phyloP scores from a whole-genome alignment of 106 monocot genomes.

The Dactylorhiza incarnata region DNA sequence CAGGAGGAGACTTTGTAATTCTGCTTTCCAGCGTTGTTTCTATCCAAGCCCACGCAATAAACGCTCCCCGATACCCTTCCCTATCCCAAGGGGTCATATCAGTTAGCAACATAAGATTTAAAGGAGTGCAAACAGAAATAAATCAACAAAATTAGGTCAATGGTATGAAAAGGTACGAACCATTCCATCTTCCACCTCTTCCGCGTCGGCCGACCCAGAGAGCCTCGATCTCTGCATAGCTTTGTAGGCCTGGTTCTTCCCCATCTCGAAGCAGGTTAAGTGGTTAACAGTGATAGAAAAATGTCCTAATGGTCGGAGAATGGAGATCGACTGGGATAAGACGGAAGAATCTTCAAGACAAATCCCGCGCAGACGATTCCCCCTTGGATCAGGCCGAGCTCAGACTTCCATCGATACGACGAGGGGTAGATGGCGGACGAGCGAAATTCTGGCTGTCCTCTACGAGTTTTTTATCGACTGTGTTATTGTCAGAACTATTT shows the following conservation, averaged over 20 bases:
- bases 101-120: not conserved
- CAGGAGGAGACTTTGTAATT: too few species aligned
- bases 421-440: too few species aligned
- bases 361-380: too few species aligned
- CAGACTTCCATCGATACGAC: too few species aligned
- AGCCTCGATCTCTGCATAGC: slow-evolving; percentile 93
- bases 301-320: not conserved
- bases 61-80: too few species aligned
- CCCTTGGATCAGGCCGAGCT: too few species aligned
- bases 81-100: too few species aligned
- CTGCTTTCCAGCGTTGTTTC: too few species aligned
- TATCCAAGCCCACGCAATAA: too few species aligned
- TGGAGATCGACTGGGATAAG: not conserved
- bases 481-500: too few species aligned
- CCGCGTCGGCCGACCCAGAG: slow-evolving; percentile 74
- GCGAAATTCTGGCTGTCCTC: too few species aligned
- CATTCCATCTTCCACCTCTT: slow-evolving; percentile 85
- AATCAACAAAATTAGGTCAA: slow-evolving; percentile 4
- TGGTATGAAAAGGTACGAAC: slow-evolving; percentile 82
- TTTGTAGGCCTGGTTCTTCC: slow-evolving; percentile 98
- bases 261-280: slow-evolving; percentile 33
- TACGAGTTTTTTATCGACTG: too few species aligned
- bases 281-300: not conserved
- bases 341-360: not conserved
- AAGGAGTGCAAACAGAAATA: not conserved